Base-by-base conservation (phyloP, 495 filamentous ascomycete genomes). In the Penicillium flavigenum region DNA sequence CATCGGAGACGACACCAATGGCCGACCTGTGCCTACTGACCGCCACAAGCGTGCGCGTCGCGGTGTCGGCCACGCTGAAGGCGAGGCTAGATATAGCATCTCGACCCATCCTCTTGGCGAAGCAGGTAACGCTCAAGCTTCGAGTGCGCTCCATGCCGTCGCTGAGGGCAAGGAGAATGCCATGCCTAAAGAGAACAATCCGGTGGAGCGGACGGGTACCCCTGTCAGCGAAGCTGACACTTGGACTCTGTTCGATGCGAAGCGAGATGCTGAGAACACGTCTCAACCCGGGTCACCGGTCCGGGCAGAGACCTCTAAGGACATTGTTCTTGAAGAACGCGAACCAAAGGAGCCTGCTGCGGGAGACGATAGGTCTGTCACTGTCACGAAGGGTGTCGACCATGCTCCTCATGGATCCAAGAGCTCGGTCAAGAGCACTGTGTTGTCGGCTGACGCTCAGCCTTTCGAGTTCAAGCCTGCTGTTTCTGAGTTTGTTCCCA, bases 31-130 rank as follows among this genome's bases (percentile, higher is more conserved):
- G 32, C 64, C 68, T n/a, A 67, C 68, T 14, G 75, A 87, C 47
- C 85, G 90, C 19, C 75, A 86, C 62, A 96, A 95, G 81, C 82
- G 89, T 67, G 81, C 83, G 64, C 82, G 86, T 50, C 82, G 79
- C 26, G 79, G 67, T 49, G 77, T 73, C 20, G 80, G 77, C 22
- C 83, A 86, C 64, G 84, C 81, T 38, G 84, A 90, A 63, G 78
- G 84, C 31, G 85, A 91, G 12, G 86, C 87, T 19, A 76, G 80
- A 47, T 91, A 91, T 69, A 89, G 88, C 42, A 79, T 80, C 19
- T 80, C 85, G n/a, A 76, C 76, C 14, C 72, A 74, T 45, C 67
- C 75, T 31, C 48, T 79, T 55, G 60, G 73, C 5, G 81, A 85
- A 55, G 65, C 70, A 5, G 58, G 61, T 31, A 74, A 79, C 20